These are phyloP conservation scores for Cucumis hystrix DNA, from an alignment of 306 rosid species.

Conservation along the genomic window DNA sequence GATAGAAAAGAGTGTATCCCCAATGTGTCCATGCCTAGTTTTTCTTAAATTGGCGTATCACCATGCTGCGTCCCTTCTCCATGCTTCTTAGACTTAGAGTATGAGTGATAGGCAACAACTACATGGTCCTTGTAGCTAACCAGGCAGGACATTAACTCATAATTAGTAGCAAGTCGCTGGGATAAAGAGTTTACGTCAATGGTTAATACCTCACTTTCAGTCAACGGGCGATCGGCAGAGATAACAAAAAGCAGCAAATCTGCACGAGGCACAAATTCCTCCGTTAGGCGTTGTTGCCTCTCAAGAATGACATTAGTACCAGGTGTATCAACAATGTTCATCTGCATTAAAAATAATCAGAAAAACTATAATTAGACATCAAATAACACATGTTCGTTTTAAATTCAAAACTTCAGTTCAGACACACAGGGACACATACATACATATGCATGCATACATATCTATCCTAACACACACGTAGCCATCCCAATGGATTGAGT, in stretches of 20 bases:
- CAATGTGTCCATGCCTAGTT: no score
- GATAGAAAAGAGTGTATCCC: no score
- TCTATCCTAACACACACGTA: neutral
- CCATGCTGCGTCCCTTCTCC: no score
- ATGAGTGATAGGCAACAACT: neutral
- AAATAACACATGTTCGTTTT: no score
- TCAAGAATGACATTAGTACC: constrained; percentile 99
- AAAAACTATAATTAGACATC: neutral
- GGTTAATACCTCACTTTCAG: constrained; percentile 85
- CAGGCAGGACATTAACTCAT: neutral
- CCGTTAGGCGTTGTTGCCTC: constrained; percentile 91
- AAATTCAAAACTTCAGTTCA: neutral
- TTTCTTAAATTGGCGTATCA: no score
- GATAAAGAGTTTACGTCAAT: neutral
- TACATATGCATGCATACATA: neutral
- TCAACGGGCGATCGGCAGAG: constrained; percentile 93
- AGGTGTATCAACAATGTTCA: constrained; percentile 89
- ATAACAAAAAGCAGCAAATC: constrained; percentile 90
- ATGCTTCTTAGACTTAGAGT: no score
- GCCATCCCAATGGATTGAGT: neutral
- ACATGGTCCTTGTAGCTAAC: neutral
- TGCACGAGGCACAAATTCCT: constrained; percentile 98
- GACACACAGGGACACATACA: neutral
- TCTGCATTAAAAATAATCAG: constrained; percentile 34
- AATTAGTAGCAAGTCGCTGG: neutral